A percentile compares a stretch with the other conserved stretches of the same genome.
Evolutionary conservation across 768 basidiomycete species (phyloP).

Genomic region (Macrolepiota fuliginosa): DNA sequence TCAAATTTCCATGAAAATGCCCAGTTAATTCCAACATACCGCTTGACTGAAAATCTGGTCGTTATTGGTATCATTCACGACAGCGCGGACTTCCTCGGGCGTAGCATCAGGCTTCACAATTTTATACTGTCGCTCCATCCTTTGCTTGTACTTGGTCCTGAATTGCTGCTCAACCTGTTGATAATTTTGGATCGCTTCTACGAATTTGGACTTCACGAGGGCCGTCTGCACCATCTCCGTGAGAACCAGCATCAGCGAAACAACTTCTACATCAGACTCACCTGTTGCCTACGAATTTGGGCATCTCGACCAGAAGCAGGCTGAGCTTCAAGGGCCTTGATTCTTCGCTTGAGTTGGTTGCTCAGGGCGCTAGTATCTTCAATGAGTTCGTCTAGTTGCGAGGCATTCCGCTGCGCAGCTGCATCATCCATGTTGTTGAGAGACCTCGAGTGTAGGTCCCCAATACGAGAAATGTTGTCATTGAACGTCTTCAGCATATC

Average conservation of each 20-base stretch:
- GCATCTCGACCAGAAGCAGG: constrained; percentile 66
- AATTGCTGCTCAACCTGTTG: constrained; percentile 82
- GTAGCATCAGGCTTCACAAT: constrained; percentile 95
- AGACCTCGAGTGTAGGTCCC: constrained; percentile 71
- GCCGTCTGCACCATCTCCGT: constrained; percentile 40
- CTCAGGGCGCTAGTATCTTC: constrained; percentile 72
- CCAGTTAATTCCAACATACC: constrained; percentile 35
- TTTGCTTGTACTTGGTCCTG: constrained; percentile 73
- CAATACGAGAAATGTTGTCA: constrained; percentile 63
- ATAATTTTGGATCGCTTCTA: constrained; percentile 84
- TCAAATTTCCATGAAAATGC: neutral
- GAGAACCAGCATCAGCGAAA: neutral
- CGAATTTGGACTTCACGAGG: constrained; percentile 71
- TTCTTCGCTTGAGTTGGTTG: constrained; percentile 62
- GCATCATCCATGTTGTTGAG: constrained; percentile 76
- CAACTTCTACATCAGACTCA: constrained; percentile 21
- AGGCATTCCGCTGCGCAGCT: constrained; percentile 55
- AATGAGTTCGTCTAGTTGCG: constrained; percentile 67
- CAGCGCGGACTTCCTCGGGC: constrained; percentile 81
- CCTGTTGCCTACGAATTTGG: constrained; percentile 78
- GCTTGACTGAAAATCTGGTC: constrained; percentile 91
- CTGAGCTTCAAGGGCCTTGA: constrained; percentile 69
- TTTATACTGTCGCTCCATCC: constrained; percentile 84
- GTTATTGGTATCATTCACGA: constrained; percentile 80
- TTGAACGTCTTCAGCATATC: constrained; percentile 67